Conservation (phyloP, 2,329 filamentous ascomycete species). For the Dothideomycetidae sp. region DNA sequence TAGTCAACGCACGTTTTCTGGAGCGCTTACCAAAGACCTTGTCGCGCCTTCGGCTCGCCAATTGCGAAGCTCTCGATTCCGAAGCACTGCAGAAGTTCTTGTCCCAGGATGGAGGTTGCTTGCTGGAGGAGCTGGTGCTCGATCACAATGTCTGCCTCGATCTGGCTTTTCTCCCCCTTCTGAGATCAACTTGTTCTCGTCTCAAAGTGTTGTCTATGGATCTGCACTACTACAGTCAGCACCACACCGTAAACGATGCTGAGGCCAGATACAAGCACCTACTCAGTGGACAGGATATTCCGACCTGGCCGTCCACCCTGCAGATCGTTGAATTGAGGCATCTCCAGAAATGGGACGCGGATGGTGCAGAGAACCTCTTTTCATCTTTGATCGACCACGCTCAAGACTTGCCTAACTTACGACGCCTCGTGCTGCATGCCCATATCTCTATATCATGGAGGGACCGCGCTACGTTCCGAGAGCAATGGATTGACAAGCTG, state of each 20-base stretch:
- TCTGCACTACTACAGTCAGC: constrained; percentile 60
- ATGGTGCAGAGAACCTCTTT: constrained; percentile 63
- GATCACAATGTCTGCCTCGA: constrained; percentile 69
- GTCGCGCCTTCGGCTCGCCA: constrained; percentile 55
- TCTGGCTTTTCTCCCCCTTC: constrained; percentile 54
- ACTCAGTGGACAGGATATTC: constrained; percentile 47
- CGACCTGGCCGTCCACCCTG: constrained; percentile 63
- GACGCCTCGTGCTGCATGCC: constrained; percentile 56
- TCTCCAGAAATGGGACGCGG: constrained; percentile 54
- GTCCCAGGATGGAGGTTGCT: constrained; percentile 45
- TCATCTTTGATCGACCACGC: constrained; percentile 63
- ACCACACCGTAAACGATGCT: constrained; percentile 53
- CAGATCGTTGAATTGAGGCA: constrained; percentile 60
- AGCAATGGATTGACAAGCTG: constrained; percentile 61
- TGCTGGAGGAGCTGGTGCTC: constrained; percentile 54
- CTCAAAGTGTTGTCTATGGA: constrained; percentile 63
- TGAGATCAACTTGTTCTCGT: constrained; percentile 54
- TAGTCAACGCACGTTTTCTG: constrained; percentile 56
- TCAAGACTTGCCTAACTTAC: constrained; percentile 48
- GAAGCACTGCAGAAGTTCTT: constrained; percentile 53
- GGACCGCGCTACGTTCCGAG: constrained; percentile 63
- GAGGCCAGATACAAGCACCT: constrained; percentile 61
- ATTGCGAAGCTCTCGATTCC: constrained; percentile 63
- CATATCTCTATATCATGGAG: constrained; percentile 72
- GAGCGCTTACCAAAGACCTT: constrained; percentile 52